Evolutionary conservation across 768 basidiomycete species (phyloP), one percentile per base, ranked within the genome.

Genomic region (Mycena rebaudengoi): DNA sequence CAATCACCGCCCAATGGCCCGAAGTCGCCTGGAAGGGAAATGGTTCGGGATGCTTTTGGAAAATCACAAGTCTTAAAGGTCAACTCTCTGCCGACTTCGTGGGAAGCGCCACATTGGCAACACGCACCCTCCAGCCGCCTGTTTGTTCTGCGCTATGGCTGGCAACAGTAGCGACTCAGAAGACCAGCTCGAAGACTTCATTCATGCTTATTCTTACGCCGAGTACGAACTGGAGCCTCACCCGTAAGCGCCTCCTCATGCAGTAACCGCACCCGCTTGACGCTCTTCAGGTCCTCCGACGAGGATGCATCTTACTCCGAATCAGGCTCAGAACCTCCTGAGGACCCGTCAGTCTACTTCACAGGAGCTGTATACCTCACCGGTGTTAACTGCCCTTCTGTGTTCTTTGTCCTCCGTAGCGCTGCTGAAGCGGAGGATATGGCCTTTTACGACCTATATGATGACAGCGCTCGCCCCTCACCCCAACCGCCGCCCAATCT

Each of bases 391-490:
- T 5, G 33, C 7, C 30, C 54, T 14, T 28, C 28, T 32, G 4
- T 26, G n/a, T n/a, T n/a, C 33, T 41, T 40, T 55, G 58, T 33
- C 30, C 20, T 37, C 13, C 3, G 12, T 35, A 45, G 64, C 13
- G 62, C 49, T n/a, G 72, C 69, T n/a, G 75, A 74, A 29, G 74
- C 71, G 43, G 74, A 73, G 44, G 75, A 75, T 39, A 67, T 64
- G 39, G 62, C 72, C 49, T 46, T 78, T 14, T 76, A 77, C 33
- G 74, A 74, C 50, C 55, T 76, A 10, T 77, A 78, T 46, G 66
- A 59, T 43, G 64, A 70, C 49, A 66, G 69, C 13, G 53, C 68
- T 39, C 59, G 66, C 33, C 56, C 58, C 12, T 66, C 71, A 16
- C 70, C 74, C 20, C 64, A 70, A 11, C 71, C 72, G 20, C 66